Evolutionary conservation across 768 basidiomycete species (phyloP).

Genomic region (Boletales sp.): DNA sequence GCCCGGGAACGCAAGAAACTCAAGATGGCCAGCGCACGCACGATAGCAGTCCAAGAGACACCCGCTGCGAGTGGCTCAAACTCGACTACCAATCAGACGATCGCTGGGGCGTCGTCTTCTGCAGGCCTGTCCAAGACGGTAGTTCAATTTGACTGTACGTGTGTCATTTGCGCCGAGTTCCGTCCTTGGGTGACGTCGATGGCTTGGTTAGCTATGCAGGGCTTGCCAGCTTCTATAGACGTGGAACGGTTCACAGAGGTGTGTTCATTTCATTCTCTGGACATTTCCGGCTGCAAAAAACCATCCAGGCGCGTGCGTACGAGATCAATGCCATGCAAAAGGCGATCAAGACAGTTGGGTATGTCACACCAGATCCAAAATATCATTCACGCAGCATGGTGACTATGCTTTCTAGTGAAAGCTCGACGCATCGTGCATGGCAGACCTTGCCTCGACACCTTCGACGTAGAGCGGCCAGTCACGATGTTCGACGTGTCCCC

Average conservation of each 20-base stretch:
- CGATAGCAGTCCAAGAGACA: constrained; percentile 57
- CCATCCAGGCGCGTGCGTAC: constrained; percentile 70
- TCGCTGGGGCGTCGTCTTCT: constrained; percentile 30
- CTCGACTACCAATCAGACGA: constrained; percentile 11
- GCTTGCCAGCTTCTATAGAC: constrained; percentile 71
- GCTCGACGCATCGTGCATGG: constrained; percentile 80
- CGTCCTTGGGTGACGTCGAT: neutral
- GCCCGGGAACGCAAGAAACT: constrained; percentile 65
- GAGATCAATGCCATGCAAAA: constrained; percentile 90
- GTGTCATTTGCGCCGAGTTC: constrained; percentile 5
- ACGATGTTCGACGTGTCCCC: constrained; percentile 90
- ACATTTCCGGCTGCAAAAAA: constrained; percentile 1
- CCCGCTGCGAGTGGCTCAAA: constrained; percentile 5
- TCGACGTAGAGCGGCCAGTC: constrained; percentile 89
- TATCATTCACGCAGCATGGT: neutral
- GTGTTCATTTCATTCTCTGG: constrained; percentile 3
- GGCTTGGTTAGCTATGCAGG: constrained; percentile 44
- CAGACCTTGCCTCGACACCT: constrained; percentile 91
- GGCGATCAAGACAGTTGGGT: constrained; percentile 81
- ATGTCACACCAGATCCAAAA: neutral
- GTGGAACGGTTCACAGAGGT: constrained; percentile 90
- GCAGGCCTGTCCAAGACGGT: constrained; percentile 39
- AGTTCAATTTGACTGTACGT: constrained; percentile 40
- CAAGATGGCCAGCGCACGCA: constrained; percentile 59
- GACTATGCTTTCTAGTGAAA: constrained; percentile 41